Conservation (phyloP, 306 rosid species). For the Potentilla sterilis region DNA sequence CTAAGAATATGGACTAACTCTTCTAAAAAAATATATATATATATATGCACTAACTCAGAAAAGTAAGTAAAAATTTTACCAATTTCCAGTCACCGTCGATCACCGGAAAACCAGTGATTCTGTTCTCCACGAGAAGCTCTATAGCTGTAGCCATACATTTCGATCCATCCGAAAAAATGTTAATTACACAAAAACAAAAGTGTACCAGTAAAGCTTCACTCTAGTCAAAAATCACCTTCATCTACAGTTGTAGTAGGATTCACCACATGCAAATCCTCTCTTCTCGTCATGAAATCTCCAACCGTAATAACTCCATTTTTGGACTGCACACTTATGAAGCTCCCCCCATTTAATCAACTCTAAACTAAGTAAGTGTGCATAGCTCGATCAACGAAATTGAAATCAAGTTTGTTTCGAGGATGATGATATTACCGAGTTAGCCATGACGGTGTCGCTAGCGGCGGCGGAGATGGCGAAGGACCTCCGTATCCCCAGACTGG, state of each 20-base stretch:
- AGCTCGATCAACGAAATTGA: background rate
- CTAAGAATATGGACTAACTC: background rate
- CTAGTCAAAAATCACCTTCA: conserved; percentile 53
- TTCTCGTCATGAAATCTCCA: conserved; percentile 91
- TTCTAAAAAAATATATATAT: too few species aligned
- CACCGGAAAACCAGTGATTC: conserved; percentile 98
- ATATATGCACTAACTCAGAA: background rate
- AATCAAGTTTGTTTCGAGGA: background rate
- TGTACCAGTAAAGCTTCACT: background rate
- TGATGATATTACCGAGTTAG: conserved; percentile 43
- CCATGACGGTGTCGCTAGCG: conserved; percentile 43
- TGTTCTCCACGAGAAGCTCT: conserved; percentile 79
- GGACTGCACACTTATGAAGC: conserved; percentile 39
- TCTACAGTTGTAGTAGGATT: conserved; percentile 86
- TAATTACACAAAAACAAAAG: too few species aligned
- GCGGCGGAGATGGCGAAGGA: conserved; percentile 19
- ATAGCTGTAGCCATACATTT: conserved; percentile 59
- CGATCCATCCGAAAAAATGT: conserved; percentile 24
- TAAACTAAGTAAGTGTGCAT: background rate
- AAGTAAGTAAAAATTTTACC: conserved; percentile 43
- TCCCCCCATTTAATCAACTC: background rate
- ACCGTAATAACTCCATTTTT: conserved; percentile 65
- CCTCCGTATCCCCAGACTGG: conserved; percentile 31
- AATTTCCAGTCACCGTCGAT: conserved; percentile 83
- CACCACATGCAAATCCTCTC: conserved; percentile 70